These are phyloP conservation scores for Saccharum officinarum DNA, from an alignment of 176 grass and related monocot genomes.

Conservation along the genomic window DNA sequence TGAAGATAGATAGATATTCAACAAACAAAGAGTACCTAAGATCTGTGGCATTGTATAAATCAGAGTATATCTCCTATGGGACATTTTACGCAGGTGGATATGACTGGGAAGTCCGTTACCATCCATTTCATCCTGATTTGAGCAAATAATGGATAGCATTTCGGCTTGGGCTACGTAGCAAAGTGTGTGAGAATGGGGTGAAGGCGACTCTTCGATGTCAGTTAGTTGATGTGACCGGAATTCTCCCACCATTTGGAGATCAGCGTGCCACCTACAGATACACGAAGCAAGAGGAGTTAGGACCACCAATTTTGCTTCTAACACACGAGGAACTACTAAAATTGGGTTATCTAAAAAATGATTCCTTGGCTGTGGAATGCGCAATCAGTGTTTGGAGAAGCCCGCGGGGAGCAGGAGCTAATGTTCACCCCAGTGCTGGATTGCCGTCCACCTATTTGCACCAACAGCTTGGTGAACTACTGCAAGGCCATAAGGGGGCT, in stretches of 20 bases:
- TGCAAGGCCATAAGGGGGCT: neutral
- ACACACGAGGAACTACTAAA: neutral
- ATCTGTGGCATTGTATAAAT: neutral
- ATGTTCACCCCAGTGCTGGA: neutral
- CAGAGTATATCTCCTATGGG: neutral
- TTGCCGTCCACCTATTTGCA: slow-evolving; percentile 3
- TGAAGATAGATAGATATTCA: slow-evolving; percentile 11
- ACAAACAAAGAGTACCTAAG: neutral
- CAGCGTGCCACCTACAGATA: slow-evolving; percentile 19
- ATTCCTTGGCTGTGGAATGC: slow-evolving; percentile 23
- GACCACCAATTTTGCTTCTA: neutral
- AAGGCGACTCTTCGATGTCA: slow-evolving; percentile 9
- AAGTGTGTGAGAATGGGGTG: neutral
- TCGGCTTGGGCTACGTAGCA: neutral
- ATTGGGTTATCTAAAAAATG: neutral
- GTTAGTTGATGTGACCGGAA: neutral
- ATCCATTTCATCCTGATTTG: slow-evolving; percentile 20
- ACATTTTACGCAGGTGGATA: neutral
- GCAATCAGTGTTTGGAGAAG: slow-evolving; percentile 14
- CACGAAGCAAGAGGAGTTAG: neutral
- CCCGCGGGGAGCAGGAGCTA: neutral
- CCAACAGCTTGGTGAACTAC: slow-evolving; percentile 9
- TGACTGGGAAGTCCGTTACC: slow-evolving; percentile 12
- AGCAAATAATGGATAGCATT: neutral
- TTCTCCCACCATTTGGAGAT: neutral